A percentile compares a stretch with the other conserved stretches of the same genome.
These are phyloP conservation scores for Coprinellus aureogranulatus DNA, from an alignment of 768 basidiomycete genomes.

Conservation along the genomic window DNA sequence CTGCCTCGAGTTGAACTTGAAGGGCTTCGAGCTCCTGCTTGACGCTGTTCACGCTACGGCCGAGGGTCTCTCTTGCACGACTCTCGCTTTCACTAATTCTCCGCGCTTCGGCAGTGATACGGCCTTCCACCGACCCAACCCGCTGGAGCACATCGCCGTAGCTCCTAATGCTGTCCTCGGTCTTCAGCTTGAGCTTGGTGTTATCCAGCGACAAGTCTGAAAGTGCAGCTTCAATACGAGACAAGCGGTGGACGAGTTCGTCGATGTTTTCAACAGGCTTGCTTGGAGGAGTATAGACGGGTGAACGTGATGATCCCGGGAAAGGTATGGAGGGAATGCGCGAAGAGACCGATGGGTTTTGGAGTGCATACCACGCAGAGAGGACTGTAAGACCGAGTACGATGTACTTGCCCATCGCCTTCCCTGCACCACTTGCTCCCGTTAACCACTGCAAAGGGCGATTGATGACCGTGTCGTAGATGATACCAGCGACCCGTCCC, in stretches of 20 bases:
- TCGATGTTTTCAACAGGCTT: constrained; percentile 62
- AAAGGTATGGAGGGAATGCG: constrained; percentile 30
- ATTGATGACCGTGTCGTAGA: constrained; percentile 45
- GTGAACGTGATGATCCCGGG: constrained; percentile 17
- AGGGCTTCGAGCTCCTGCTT: constrained; percentile 56
- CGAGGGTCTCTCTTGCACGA: constrained; percentile 47
- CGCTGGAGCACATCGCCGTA: constrained; percentile 53
- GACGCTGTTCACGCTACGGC: constrained; percentile 45
- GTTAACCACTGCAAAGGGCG: constrained; percentile 45
- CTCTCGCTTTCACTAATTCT: constrained; percentile 48
- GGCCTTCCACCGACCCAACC: constrained; percentile 56
- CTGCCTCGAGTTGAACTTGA: constrained; percentile 37
- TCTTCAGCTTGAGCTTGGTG: constrained; percentile 47
- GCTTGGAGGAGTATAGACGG: constrained; percentile 52
- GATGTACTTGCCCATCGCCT: constrained; percentile 38
- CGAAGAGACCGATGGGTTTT: constrained; percentile 33
- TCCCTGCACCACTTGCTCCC: constrained; percentile 25
- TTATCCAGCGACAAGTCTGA: constrained; percentile 57
- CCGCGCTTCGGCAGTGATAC: constrained; percentile 36
- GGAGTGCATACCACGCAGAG: constrained; percentile 44
- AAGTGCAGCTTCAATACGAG: constrained; percentile 60
- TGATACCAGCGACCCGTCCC: constrained; percentile 49
- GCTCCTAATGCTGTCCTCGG: constrained; percentile 51
- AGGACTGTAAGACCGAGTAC: constrained; percentile 43
- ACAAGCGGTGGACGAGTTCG: constrained; percentile 62